Evolutionary conservation across 1,139 yeast species (phyloP).

Genomic region (Diutina siamensis): DNA sequence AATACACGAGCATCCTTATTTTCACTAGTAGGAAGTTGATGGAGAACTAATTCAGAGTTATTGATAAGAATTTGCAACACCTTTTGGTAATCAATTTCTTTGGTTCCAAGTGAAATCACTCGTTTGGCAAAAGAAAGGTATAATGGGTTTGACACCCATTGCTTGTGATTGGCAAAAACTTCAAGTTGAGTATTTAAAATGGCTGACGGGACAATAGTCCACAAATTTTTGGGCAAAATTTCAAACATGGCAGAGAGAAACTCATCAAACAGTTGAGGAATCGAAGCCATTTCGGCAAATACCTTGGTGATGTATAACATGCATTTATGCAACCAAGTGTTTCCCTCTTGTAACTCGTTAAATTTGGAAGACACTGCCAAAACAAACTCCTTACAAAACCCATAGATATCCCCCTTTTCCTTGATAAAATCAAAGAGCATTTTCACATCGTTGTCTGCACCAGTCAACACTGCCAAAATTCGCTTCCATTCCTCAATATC

Average conservation of each 20-base stretch:
- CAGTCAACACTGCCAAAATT: background rate
- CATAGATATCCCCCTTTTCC: slow-evolving; percentile 6
- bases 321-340: slow-evolving; percentile 36
- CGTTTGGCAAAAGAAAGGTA: slow-evolving; percentile 33
- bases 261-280: slow-evolving; percentile 1
- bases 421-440: background rate
- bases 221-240: background rate
- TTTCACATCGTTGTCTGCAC: background rate
- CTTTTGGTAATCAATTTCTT: slow-evolving; percentile 34
- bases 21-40: slow-evolving; percentile 14
- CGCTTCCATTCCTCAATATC: background rate
- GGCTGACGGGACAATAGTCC: slow-evolving; percentile 24
- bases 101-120: slow-evolving; percentile 22
- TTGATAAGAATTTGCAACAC: slow-evolving; percentile 55
- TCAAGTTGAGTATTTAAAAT: slow-evolving; percentile 60
- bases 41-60: slow-evolving; percentile 28
- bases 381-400: slow-evolving; percentile 18
- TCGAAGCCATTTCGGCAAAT: slow-evolving; percentile 39
- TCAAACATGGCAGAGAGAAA: background rate
- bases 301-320: slow-evolving; percentile 50
- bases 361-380: slow-evolving; percentile 11
- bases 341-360: background rate
- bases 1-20: slow-evolving; percentile 22
- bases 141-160: slow-evolving; percentile 32
- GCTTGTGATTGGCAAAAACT: slow-evolving; percentile 35